phyloP scores from a whole-genome alignment of 148 eudicot species.

The Persicaria maculosa region DNA sequence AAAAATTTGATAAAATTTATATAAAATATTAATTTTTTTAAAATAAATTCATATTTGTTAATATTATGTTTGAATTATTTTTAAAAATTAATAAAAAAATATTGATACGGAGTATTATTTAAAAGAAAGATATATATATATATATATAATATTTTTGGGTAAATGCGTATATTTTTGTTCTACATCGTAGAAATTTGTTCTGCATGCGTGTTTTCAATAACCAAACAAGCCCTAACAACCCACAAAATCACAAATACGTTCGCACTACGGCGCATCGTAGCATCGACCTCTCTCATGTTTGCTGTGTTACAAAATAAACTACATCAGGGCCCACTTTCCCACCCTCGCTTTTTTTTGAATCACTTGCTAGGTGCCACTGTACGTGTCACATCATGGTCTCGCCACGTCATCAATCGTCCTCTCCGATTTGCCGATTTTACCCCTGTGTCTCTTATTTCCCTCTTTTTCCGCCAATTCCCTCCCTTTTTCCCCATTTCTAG shows the following conservation, averaged over 20 bases:
- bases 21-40: no score
- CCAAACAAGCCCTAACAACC: not conserved
- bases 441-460: constrained; percentile 5
- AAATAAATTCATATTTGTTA: no score
- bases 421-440: not conserved
- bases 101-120: no score
- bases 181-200: no score
- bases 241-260: not conserved
- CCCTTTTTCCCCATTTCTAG: constrained; percentile 8
- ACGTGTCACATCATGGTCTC: not conserved
- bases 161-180: no score
- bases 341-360: constrained; percentile 9
- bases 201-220: no score
- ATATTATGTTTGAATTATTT: no score
- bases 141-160: no score
- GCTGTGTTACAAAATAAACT: not conserved
- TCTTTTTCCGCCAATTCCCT: constrained; percentile 1
- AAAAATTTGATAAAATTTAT: no score
- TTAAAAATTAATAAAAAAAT: no score
- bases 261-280: not conserved
- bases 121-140: no score
- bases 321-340: not conserved
- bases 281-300: not conserved
- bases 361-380: not conserved
- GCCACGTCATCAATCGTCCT: constrained; percentile 1